These are phyloP conservation scores for Ettlia oleoabundans DNA, from an alignment of 139 green algal species.

Conservation along the genomic window DNA sequence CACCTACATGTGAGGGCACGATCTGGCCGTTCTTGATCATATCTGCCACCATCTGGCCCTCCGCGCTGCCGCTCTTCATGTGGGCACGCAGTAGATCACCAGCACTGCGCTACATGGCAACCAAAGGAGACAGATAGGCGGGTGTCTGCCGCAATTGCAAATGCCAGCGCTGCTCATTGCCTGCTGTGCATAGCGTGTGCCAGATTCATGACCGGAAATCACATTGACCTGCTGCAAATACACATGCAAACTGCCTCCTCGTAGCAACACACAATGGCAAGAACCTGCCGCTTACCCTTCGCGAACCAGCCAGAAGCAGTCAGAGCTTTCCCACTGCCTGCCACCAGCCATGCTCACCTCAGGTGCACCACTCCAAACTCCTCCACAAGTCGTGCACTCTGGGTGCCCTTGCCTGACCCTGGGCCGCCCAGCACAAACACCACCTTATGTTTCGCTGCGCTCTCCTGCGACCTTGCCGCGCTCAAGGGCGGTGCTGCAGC, in stretches of 20 bases:
- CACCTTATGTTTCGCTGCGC: slow-evolving; percentile 32
- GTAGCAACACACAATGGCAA: no score
- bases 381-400: slow-evolving; percentile 84
- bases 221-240: no score
- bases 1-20: slow-evolving; percentile 80
- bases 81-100: slow-evolving; percentile 93
- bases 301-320: no score
- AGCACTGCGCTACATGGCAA: slow-evolving; percentile 49
- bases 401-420: slow-evolving; percentile 85
- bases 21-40: slow-evolving; percentile 97
- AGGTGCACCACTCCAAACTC: slow-evolving; percentile 90
- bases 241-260: no score
- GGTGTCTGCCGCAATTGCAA: no score
- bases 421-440: slow-evolving; percentile 84
- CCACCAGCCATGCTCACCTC: slow-evolving; percentile 21
- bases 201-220: no score
- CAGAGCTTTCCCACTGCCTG: background rate
- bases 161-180: no score
- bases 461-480: background rate
- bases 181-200: no score
- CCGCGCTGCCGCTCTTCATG: slow-evolving; percentile 83
- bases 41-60: slow-evolving; percentile 90
- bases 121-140: background rate
- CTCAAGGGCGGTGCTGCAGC: background rate
- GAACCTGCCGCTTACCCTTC: no score